Conservation (phyloP, 768 basidiomycete genomes). For the Termitomyces sp. region DNA sequence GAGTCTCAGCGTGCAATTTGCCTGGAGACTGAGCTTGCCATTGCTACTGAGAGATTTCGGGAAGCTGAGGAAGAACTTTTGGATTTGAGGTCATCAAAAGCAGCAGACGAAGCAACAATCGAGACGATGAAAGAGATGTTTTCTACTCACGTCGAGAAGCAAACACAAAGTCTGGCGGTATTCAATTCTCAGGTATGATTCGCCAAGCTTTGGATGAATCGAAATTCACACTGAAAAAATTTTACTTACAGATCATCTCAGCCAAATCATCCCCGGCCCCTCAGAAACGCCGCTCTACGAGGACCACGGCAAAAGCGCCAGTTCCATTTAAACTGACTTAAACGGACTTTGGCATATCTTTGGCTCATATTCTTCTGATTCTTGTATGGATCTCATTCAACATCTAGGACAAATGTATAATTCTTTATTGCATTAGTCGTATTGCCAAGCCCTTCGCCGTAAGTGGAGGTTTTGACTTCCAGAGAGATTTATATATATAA, state of each 20-base stretch:
- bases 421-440: background rate
- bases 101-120: constrained; percentile 29
- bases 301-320: background rate
- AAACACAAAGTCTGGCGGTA: constrained; percentile 27
- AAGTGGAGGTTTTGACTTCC: background rate
- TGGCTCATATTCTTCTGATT: background rate
- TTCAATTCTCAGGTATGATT: constrained; percentile 29
- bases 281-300: constrained; percentile 15
- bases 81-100: constrained; percentile 24
- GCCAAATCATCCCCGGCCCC: constrained; percentile 20
- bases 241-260: constrained; percentile 17
- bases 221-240: background rate
- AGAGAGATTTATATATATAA: background rate
- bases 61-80: constrained; percentile 27
- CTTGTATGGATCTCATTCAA: background rate
- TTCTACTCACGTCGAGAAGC: constrained; percentile 23
- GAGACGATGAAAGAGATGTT: constrained; percentile 25
- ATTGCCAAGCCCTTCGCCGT: background rate
- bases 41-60: constrained; percentile 12
- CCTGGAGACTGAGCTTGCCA: constrained; percentile 17
- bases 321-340: constrained; percentile 9
- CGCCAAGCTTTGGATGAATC: too few species aligned
- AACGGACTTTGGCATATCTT: background rate
- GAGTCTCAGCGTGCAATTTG: constrained; percentile 12
- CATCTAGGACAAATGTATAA: background rate